A percentile compares a stretch with the other conserved stretches of the same genome.
These are phyloP conservation scores for Ceriops zippeliana DNA, from an alignment of 345 rosid genomes.

Conservation along the genomic window DNA sequence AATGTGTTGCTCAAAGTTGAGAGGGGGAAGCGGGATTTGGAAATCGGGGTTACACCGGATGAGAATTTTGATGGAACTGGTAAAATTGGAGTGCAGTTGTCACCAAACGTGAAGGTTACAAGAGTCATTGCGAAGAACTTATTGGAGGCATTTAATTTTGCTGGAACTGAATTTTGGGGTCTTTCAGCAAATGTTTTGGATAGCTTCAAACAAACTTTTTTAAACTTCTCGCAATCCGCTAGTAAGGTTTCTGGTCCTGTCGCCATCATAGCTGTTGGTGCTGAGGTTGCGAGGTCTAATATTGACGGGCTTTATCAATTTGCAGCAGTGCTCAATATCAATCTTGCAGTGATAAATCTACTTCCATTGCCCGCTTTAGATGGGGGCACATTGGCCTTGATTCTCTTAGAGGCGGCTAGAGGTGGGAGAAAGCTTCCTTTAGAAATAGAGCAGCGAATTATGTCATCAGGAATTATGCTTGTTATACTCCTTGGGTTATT, in stretches of 20 bases:
- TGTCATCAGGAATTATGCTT: slow-evolving; percentile 84
- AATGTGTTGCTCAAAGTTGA: slow-evolving; percentile 59
- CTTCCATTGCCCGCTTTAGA: slow-evolving; percentile 92
- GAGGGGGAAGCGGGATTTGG: slow-evolving; percentile 54
- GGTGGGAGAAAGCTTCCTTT: slow-evolving; percentile 89
- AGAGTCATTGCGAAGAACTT: slow-evolving; percentile 57
- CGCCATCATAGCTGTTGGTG: slow-evolving; percentile 94
- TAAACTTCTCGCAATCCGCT: slow-evolving; percentile 83
- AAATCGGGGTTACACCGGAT: slow-evolving; percentile 74
- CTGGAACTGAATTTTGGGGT: slow-evolving; percentile 73
- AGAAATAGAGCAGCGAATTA: slow-evolving; percentile 83
- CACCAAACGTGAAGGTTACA: slow-evolving; percentile 69
- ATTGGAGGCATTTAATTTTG: slow-evolving; percentile 51
- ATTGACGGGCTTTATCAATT: slow-evolving; percentile 83
- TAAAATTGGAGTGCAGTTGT: slow-evolving; percentile 82
- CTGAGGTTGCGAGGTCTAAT: slow-evolving; percentile 95
- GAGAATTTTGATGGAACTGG: slow-evolving; percentile 77
- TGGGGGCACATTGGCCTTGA: slow-evolving; percentile 87
- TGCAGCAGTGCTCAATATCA: slow-evolving; percentile 77
- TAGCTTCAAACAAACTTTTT: slow-evolving; percentile 73
- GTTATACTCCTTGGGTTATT: slow-evolving; percentile 75
- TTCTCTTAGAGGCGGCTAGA: slow-evolving; percentile 77
- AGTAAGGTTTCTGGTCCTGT: slow-evolving; percentile 91
- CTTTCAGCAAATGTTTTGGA: slow-evolving; percentile 69
- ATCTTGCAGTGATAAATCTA: slow-evolving; percentile 86